These are phyloP conservation scores for Pseudopithomyces chartarum DNA, from an alignment of 2,329 filamentous ascomycete species.

Conservation along the genomic window DNA sequence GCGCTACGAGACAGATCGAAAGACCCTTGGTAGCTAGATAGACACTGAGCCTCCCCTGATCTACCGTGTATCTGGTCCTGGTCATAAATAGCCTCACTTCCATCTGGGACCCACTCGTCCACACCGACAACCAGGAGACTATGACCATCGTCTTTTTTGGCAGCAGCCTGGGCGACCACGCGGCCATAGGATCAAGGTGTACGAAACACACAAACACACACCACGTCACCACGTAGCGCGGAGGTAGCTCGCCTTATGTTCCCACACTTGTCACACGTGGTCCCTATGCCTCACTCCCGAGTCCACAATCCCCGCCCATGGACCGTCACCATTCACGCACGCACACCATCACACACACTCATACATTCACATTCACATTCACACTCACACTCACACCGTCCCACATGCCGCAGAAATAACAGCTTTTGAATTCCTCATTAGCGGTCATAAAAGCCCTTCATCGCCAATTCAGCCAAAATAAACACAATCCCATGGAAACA, in stretches of 20 bases:
- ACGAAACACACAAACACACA: neutral
- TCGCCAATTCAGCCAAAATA: slow-evolving; percentile 29
- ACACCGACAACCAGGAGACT: slow-evolving; percentile 2
- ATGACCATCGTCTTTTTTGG: neutral
- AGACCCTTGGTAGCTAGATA: too few species aligned
- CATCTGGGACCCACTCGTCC: neutral
- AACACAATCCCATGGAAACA: slow-evolving; percentile 28
- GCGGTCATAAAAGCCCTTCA: slow-evolving; percentile 32
- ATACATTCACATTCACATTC: too few species aligned
- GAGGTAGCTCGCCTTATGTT: neutral
- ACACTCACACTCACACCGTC: neutral
- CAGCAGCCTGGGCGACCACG: slow-evolving; percentile 4
- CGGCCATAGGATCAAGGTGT: neutral
- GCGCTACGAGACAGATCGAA: too few species aligned
- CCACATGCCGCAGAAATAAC: slow-evolving; percentile 27
- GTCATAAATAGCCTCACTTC: too few species aligned
- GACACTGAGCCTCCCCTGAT: too few species aligned
- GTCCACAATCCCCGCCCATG: neutral
- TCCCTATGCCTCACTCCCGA: neutral
- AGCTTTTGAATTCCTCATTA: slow-evolving; percentile 49
- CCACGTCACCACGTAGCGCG: neutral
- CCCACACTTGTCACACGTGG: neutral
- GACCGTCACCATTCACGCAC: neutral
- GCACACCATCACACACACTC: neutral
- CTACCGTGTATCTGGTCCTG: too few species aligned